Evolutionary conservation across 2,329 filamentous ascomycete genomes (phyloP), one percentile per base, ranked within the genome.

Genomic region (Rasamsonia emersonii): DNA sequence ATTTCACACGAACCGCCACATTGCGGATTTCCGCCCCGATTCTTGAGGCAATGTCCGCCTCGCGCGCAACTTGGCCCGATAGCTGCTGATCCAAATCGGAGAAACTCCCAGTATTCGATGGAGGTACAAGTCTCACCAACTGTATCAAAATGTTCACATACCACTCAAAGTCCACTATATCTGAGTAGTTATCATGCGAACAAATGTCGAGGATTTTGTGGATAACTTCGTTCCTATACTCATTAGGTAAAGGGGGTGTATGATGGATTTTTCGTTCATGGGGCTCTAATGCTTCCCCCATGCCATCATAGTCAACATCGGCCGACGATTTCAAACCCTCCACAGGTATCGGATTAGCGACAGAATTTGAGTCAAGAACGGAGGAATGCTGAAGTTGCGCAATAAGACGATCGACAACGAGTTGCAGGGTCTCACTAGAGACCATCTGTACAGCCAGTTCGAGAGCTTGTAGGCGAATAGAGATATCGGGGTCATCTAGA

Each of bases 391-490:
- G 63, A 9, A 98, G 75, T 56, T 98, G 91, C 45, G 79, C 77
- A 69, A 96, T 82, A 26, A 98, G 64, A 15, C 86, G 79, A 44
- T 88, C 80, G 15, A 98, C 85, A 31, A 96, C 84, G 1, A 75
- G 74, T 36, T 85, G 73, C 4, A 98, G 59, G 42, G 89, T 95
- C 34, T 93, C 86, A 40, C 74, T 77, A 45, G 80, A 89, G 38
- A 96, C 86, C 86, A 98, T 95, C 20, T 85, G 86, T 32, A 89
- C 82, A 2, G 91, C 88, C 15, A 98, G 70, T 45, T 96, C 86
- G 20, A 98, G 68, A 4, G 91, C 88, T 53, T 93, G 82, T 56
- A 93, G 79, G 39, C 91, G 81, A 50, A 98, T 98, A 4, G 88
- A 94, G 38, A 98, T 91, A 50, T 98, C 91, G 1, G 84, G 71